A percentile compares a stretch with the other conserved stretches of the same genome.
phyloP scores from a whole-genome alignment of 305 asterid species.

The Ajuga reptans region DNA sequence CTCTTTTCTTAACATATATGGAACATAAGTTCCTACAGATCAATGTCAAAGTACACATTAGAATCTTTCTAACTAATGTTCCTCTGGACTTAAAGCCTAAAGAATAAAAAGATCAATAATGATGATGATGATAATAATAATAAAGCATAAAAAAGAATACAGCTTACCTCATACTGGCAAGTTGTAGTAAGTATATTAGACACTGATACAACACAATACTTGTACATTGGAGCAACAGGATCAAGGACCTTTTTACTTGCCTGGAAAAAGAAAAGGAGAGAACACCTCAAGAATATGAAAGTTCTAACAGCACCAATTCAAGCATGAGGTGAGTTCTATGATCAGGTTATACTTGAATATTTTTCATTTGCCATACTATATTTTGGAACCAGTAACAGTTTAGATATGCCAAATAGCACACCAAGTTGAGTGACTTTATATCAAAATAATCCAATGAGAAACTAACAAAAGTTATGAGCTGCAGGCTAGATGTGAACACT shows the following conservation, averaged over 20 bases:
- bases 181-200: constrained; percentile 95
- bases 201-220: constrained; percentile 68
- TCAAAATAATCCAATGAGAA: background rate
- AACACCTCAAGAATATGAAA: background rate
- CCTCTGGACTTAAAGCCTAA: background rate
- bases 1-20: constrained; percentile 7
- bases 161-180: constrained; percentile 89
- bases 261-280: constrained; percentile 34
- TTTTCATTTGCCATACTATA: background rate
- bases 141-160: constrained; percentile 9
- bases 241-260: constrained; percentile 69
- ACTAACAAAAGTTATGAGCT: background rate
- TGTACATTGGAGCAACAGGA: constrained; percentile 92
- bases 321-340: constrained; percentile 2
- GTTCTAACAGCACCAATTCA: constrained; percentile 4
- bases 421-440: background rate
- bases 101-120: background rate
- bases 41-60: background rate
- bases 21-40: background rate
- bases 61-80: background rate
- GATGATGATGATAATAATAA: too few relatives aligned
- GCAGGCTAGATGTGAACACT: background rate
- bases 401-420: background rate
- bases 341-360: background rate
- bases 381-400: background rate